phyloP scores from a whole-genome alignment of 1,284 basidiomycete species.

The Moesziomyces aphidis region DNA sequence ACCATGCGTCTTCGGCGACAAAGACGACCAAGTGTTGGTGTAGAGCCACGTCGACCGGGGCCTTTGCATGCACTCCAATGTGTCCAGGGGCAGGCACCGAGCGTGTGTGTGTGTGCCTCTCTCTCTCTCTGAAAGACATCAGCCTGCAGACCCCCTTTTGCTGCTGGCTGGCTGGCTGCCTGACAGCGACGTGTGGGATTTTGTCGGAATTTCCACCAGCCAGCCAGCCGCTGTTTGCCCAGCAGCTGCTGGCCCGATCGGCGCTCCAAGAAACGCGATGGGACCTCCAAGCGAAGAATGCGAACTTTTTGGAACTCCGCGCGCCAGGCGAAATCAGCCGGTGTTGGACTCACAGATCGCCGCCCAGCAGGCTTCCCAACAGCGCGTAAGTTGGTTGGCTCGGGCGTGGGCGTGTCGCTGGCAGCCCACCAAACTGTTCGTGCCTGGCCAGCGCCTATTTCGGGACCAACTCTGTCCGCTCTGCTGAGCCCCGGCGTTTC shows the following conservation, averaged over 20 bases:
- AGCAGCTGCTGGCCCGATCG: neutral
- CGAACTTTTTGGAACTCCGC: conserved; percentile 14
- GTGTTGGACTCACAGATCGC: neutral
- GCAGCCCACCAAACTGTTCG: too few relatives aligned
- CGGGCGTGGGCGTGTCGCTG: too few relatives aligned
- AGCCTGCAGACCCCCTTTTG: neutral
- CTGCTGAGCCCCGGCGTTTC: too few relatives aligned
- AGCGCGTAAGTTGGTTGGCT: too few relatives aligned
- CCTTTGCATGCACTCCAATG: too few relatives aligned
- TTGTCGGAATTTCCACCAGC: neutral
- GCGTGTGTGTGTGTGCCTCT: neutral
- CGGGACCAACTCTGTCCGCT: neutral
- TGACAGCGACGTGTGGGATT: neutral
- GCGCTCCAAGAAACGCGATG: neutral
- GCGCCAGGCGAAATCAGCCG: conserved; percentile 2
- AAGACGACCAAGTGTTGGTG: neutral
- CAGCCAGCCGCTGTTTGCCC: neutral
- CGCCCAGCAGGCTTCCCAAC: too few relatives aligned
- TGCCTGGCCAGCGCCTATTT: too few relatives aligned
- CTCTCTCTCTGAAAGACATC: neutral
- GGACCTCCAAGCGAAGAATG: neutral
- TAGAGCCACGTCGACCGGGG: neutral
- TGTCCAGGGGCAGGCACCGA: neutral
- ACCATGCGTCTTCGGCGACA: neutral
- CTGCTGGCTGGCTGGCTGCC: neutral